These are phyloP conservation scores for Tanozyma kutaoensis DNA, from an alignment of 805 yeast species.

Conservation along the genomic window DNA sequence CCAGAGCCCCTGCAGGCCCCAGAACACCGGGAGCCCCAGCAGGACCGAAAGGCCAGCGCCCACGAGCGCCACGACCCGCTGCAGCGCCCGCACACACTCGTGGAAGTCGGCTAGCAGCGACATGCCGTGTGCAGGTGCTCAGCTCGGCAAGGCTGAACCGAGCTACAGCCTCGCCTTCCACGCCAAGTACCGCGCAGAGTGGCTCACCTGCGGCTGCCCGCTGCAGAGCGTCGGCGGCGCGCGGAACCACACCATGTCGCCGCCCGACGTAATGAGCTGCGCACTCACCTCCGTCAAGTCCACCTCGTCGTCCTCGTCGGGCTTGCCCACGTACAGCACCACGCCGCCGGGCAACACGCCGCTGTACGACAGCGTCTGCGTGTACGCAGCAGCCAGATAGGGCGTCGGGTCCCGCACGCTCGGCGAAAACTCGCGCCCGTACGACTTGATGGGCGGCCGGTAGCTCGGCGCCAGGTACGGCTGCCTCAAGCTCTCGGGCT, in stretches of 20 bases:
- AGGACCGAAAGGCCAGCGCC: conserved; percentile 79
- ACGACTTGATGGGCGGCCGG: conserved; percentile 3
- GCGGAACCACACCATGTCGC: conserved; percentile 41
- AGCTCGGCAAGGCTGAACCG: too few relatives aligned
- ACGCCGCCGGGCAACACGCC: conserved; percentile 24
- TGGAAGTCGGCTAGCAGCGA: too few relatives aligned
- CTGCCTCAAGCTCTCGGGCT: neutral
- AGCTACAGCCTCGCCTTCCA: conserved; percentile 4
- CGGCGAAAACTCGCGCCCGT: conserved; percentile 1
- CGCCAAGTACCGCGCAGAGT: conserved; percentile 62
- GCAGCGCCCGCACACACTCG: conserved; percentile 28
- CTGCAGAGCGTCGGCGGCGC: conserved; percentile 44
- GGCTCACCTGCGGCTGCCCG: conserved; percentile 37
- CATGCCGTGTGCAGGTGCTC: too few relatives aligned
- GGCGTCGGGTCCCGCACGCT: conserved; percentile 2
- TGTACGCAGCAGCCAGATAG: conserved; percentile 2
- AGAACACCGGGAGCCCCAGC: conserved; percentile 65
- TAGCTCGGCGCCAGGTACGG: conserved; percentile 7
- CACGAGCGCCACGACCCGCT: conserved; percentile 46
- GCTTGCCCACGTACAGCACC: conserved; percentile 18
- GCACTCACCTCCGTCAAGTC: conserved; percentile 9
- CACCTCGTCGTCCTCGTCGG: conserved; percentile 6
- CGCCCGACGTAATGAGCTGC: conserved; percentile 7
- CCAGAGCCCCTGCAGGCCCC: conserved; percentile 71
- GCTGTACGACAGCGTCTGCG: conserved; percentile 22